Percentiles rank a stretch among this genome's conserved stretches.
These are phyloP conservation scores for Pyrus bretschneideri DNA, from an alignment of 306 rosid species.

Conservation along the genomic window DNA sequence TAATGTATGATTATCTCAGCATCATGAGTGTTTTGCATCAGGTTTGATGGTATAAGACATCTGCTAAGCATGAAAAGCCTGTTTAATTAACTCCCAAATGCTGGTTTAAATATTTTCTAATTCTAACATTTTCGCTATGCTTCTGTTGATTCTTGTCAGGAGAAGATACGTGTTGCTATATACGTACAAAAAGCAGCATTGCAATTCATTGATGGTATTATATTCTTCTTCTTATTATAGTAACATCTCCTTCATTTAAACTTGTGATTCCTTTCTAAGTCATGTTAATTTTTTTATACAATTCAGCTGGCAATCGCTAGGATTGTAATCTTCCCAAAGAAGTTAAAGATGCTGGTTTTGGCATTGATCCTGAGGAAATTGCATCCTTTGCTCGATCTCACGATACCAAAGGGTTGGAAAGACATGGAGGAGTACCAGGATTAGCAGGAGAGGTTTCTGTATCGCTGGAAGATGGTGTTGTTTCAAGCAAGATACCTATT, in stretches of 20 bases:
- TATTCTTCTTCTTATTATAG: neutral
- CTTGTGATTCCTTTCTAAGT: neutral
- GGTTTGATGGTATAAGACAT: neutral
- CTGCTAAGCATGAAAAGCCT: neutral
- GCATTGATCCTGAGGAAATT: conserved; percentile 54
- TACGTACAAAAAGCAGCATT: conserved; percentile 78
- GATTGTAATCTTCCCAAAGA: conserved; percentile 35
- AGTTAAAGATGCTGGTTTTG: conserved; percentile 57
- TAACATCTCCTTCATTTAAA: neutral
- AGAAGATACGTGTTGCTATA: conserved; percentile 62
- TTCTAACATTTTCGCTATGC: conserved; percentile 10
- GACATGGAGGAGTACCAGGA: conserved; percentile 51
- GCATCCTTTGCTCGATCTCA: conserved; percentile 57
- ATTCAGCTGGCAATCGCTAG: conserved; percentile 49
- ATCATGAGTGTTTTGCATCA: neutral
- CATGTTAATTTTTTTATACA: neutral
- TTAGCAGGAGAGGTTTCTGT: conserved; percentile 42
- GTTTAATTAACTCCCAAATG: neutral
- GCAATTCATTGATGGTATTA: conserved; percentile 61
- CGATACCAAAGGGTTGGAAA: conserved; percentile 39
- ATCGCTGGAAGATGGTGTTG: conserved; percentile 46
- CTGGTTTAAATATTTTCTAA: conserved; percentile 18
- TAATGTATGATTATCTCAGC: neutral
- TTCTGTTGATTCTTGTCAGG: conserved; percentile 40
- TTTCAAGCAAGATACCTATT: conserved; percentile 29